Base-by-base conservation (phyloP, 2,329 filamentous ascomycete species). In the Zasmidium angulare region DNA sequence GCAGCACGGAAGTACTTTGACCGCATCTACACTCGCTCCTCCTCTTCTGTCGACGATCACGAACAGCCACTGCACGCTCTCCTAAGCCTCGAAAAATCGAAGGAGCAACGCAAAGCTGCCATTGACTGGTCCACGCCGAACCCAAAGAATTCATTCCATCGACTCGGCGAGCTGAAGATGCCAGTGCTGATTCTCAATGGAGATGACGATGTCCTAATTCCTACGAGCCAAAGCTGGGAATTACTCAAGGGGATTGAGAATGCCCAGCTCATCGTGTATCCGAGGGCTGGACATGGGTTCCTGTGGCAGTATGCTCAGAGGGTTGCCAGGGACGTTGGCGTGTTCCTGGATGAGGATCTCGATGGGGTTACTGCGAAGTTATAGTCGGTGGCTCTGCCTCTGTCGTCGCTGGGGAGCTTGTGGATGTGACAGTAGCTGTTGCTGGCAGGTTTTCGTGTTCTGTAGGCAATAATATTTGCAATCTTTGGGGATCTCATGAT, bases 231-330 rank as follows among this genome's bases (percentile, higher is more conserved):
- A 22, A 56, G 54, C 54, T 56, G 47, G 46, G 46, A 50, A 24
- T 23, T 56, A 20, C 29, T 50, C 4, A 40, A 23, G 46, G 47
- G 46, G n/a, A 50, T 56, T 14, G 26, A 40, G 46, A 55, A 59
- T n/a, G 57, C 46, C 11, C 46, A 59, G 47, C 26, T 59, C 26
- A 50, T 59, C 47, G 47, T 59, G 17, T 55, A 59, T 43, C 46
- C 57, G 17, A 55, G 55, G 24, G 31, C 40, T 50, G 53, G 57
- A 9, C 57, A 59, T 55, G 57, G 52, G 14, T 59, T 59, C 22
- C 40, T 55, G 20, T 59, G 46, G 29, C 57, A 55, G 52, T 51
- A 59, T 31, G 52, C 52, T 21, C 31, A 51, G 46, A 50, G 24
- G 24, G 46, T 56, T 46, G 46, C 54, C 2, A 46, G 24, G 24